phyloP scores from a whole-genome alignment of 192 early-diverging fungal genomes.

The Phlyctochytrium arcticum region DNA sequence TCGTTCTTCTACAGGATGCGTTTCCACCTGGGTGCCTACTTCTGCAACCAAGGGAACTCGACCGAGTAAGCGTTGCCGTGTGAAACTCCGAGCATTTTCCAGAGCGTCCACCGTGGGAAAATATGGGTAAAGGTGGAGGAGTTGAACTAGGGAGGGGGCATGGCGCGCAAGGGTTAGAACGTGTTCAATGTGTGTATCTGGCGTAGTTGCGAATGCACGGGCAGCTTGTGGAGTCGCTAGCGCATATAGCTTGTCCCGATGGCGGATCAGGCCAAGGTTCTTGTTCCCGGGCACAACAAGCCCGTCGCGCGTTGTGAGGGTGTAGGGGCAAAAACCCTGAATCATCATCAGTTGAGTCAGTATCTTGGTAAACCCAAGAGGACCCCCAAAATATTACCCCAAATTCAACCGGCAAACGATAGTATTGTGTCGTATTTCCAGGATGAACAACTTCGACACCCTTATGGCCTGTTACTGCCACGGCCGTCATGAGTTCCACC shows the following conservation, averaged over 20 bases:
- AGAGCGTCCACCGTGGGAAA: slow-evolving; percentile 60
- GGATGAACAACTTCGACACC: slow-evolving; percentile 55
- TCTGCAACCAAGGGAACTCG: slow-evolving; percentile 53
- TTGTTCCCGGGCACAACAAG: slow-evolving; percentile 52
- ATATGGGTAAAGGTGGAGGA: slow-evolving; percentile 55
- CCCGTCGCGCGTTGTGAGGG: slow-evolving; percentile 42
- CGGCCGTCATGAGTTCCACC: slow-evolving; percentile 40
- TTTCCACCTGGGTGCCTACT: slow-evolving; percentile 54
- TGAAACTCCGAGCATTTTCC: slow-evolving; percentile 53
- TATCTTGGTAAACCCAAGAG: neutral
- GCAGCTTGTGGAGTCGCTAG: slow-evolving; percentile 35
- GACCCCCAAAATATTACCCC: slow-evolving; percentile 31
- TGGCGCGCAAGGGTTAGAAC: slow-evolving; percentile 43
- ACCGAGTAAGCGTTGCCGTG: slow-evolving; percentile 47
- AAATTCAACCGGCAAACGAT: slow-evolving; percentile 51
- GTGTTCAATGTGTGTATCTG: slow-evolving; percentile 49
- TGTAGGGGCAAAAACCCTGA: slow-evolving; percentile 52
- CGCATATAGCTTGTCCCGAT: slow-evolving; percentile 48
- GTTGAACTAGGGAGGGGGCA: slow-evolving; percentile 44
- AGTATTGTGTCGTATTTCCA: slow-evolving; percentile 56
- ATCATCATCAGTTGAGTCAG: too few species aligned
- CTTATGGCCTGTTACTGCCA: slow-evolving; percentile 40
- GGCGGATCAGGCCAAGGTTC: slow-evolving; percentile 49
- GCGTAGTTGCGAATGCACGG: slow-evolving; percentile 41
- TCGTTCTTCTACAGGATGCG: slow-evolving; percentile 48